phyloP scores from a whole-genome alignment of 345 rosid genomes.

The Microthlaspi erraticum region DNA sequence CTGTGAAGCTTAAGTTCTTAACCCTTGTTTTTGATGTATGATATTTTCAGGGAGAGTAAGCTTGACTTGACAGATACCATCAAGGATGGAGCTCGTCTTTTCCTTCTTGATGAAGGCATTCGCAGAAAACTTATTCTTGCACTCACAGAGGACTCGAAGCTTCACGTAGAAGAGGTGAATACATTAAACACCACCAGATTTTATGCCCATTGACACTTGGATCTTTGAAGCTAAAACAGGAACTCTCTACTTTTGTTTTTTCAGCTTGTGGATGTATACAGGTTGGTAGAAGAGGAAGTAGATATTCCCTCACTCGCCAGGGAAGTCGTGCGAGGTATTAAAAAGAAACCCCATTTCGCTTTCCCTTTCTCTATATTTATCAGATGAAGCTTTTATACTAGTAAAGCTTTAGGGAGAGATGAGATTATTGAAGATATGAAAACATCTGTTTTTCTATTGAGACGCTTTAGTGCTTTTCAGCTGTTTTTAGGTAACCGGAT shows the following conservation, averaged over 20 bases:
- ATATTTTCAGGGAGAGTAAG: conserved; percentile 57
- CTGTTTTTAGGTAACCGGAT: too few species aligned
- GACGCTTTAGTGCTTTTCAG: too few species aligned
- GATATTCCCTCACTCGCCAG: conserved; percentile 74
- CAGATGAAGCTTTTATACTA: too few species aligned
- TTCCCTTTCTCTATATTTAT: too few species aligned
- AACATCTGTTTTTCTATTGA: too few species aligned
- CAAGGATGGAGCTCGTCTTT: conserved; percentile 94
- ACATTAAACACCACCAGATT: neutral
- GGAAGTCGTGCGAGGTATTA: conserved; percentile 68
- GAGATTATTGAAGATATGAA: too few species aligned
- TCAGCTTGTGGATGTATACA: conserved; percentile 90
- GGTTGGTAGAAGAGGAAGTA: conserved; percentile 78
- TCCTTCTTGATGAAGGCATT: conserved; percentile 80
- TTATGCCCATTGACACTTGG: neutral
- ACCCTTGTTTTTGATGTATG: conserved; percentile 2
- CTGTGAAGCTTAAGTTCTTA: conserved; percentile 7
- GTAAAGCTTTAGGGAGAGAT: too few species aligned
- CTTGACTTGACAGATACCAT: conserved; percentile 88
- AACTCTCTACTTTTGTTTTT: conserved; percentile 31
- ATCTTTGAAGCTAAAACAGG: conserved; percentile 14
- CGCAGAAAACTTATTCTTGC: conserved; percentile 94
- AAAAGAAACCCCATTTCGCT: too few species aligned
- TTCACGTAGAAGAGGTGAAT: conserved; percentile 86
- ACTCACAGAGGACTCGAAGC: conserved; percentile 90